These are phyloP conservation scores for Trichophyton mentagrophytes DNA, from an alignment of 2,329 filamentous ascomycete genomes.

Conservation along the genomic window DNA sequence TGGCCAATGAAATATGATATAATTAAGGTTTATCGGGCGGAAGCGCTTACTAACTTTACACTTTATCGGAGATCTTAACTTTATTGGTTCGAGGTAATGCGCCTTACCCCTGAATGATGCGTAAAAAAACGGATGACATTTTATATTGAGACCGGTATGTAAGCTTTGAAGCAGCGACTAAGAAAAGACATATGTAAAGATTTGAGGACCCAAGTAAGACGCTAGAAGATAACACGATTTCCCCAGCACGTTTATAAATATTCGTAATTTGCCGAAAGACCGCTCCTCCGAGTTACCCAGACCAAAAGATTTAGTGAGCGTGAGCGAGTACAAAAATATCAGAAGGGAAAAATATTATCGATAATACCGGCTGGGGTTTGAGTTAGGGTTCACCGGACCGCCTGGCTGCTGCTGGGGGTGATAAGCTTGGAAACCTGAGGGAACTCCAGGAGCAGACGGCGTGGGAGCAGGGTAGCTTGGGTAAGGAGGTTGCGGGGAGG, in stretches of 20 bases:
- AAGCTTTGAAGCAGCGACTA: neutral
- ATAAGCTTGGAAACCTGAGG: conserved; percentile 26
- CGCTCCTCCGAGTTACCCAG: neutral
- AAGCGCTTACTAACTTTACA: neutral
- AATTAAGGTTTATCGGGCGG: neutral
- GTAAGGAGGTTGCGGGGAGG: conserved; percentile 23
- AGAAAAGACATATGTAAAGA: neutral
- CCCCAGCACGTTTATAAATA: neutral
- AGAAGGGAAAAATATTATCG: conserved; percentile 9
- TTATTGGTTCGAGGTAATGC: neutral
- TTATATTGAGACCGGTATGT: neutral
- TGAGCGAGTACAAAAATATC: neutral
- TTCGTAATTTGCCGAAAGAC: neutral
- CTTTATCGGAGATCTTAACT: neutral
- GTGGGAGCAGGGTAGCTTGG: conserved; percentile 20
- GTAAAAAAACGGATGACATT: neutral
- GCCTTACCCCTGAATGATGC: neutral
- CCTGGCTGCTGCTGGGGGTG: conserved; percentile 21
- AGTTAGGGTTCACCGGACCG: conserved; percentile 14
- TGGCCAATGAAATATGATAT: neutral
- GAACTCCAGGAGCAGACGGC: conserved; percentile 13
- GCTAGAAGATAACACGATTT: neutral
- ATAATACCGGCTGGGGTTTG: conserved; percentile 31
- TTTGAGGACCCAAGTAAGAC: neutral
- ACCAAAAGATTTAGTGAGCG: neutral